A percentile compares a stretch with the other conserved stretches of the same genome.
These are phyloP conservation scores for Globisporangium spinosum DNA, from an alignment of 352 stramenopile genomes.

Conservation along the genomic window DNA sequence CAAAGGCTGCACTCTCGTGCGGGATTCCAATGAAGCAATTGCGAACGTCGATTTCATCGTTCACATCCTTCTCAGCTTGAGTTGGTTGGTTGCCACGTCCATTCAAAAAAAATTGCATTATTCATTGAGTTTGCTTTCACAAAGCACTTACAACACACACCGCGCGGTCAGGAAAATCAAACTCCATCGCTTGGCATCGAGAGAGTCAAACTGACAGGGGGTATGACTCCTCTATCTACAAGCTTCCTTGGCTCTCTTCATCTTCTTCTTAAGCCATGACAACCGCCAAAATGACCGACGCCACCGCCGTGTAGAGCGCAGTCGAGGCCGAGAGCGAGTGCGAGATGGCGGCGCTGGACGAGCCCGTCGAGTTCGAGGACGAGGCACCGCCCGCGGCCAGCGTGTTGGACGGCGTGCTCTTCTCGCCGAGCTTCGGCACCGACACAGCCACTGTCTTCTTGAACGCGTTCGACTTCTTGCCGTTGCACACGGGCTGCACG, in stretches of 20 bases:
- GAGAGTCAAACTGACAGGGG: background rate
- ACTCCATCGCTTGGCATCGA: background rate
- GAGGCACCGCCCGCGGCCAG: background rate
- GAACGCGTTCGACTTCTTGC: slow-evolving; percentile 53
- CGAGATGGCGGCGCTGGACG: background rate
- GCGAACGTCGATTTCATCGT: no score
- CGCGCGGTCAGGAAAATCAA: background rate
- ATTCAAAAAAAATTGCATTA: background rate
- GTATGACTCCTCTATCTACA: background rate
- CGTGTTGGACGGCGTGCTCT: slow-evolving; percentile 9
- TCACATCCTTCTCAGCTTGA: no score
- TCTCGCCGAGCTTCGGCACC: slow-evolving; percentile 10
- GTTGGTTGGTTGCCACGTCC: background rate
- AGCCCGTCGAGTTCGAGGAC: background rate
- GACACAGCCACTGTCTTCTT: slow-evolving; percentile 22
- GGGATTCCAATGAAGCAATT: no score
- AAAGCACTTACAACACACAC: background rate
- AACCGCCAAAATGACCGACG: background rate
- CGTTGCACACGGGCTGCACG: slow-evolving; percentile 53
- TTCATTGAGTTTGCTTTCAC: background rate
- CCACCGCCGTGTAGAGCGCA: slow-evolving; percentile 2
- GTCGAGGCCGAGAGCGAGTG: background rate
- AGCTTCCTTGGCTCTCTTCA: no score
- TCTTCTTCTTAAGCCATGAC: slow-evolving; percentile 1
- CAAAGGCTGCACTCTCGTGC: no score